Evolutionary conservation across 805 yeast genomes (phyloP), one percentile per base, ranked within the genome.

Genomic region (Zygosaccharomyces rouxii): DNA sequence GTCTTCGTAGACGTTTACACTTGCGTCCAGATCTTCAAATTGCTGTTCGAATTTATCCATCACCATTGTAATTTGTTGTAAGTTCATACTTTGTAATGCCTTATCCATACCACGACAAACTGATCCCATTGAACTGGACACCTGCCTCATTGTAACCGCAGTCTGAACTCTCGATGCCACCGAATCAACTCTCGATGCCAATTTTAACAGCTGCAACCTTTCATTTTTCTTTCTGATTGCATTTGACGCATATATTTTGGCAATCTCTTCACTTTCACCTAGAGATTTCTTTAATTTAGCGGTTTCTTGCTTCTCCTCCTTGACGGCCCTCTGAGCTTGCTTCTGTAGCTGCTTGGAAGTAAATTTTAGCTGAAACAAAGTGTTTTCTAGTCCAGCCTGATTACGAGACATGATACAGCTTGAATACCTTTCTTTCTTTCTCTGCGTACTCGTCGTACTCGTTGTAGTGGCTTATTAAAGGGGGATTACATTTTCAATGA

Each of bases 41-140:
- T 94, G 99, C 49, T 77, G 80, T 68, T 94, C 99, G 66, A 94
- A 94, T 67, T 89, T 90, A 68, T 94, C 99, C 98, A 94, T 94
- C 10, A 94, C 92, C 69, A 89, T 69, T 4, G 97, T 88, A 26
- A 94, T 94, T 58, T 80, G 81, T 68, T 94, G 98, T 53, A 94
- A 72, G 67, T 94, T 94, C 99, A 94, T 94, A 19, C 92, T 83
- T 60, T 88, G 94, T 71, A 94, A 77, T 1, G 99, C 99, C 60
- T 80, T 83, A 67, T 94, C 99, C 98, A 94, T 92, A 7, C 97
- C 97, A 62, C 77, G 81, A 49, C 95, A 94, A 10, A 92, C 98
- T 42, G 79, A 82, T 7, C 94, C 80, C 98, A 94, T 94, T 58
- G 89, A 90, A 1, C 90, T 89, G 0, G 96, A 88, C 9, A 94